These are phyloP conservation scores for Mycena capillaripes DNA, from an alignment of 768 basidiomycete genomes.

Conservation along the genomic window DNA sequence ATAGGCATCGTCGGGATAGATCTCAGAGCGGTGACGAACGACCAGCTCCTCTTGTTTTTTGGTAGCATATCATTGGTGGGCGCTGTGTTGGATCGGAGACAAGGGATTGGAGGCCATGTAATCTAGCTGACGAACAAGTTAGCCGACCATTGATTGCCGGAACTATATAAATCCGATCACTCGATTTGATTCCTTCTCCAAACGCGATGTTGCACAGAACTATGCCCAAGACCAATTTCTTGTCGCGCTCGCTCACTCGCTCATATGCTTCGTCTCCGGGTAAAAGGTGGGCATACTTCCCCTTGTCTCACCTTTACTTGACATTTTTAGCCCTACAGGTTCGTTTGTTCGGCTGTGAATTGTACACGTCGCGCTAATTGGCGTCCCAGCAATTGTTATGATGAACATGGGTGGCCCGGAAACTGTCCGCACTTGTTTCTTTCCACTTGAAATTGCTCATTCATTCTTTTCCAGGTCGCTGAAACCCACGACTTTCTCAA, in stretches of 20 bases:
- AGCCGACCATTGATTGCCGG: slow-evolving; percentile 7
- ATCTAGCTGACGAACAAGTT: not conserved
- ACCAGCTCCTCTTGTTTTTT: not conserved
- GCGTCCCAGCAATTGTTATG: slow-evolving; percentile 84
- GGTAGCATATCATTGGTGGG: too few relatives aligned
- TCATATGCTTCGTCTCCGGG: slow-evolving; percentile 59
- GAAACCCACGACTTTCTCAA: slow-evolving; percentile 95
- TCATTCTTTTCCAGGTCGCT: slow-evolving; percentile 69
- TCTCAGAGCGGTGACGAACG: not conserved
- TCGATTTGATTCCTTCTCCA: too few relatives aligned
- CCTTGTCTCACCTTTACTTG: slow-evolving; percentile 35
- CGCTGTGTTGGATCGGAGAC: too few relatives aligned
- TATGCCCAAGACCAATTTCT: slow-evolving; percentile 30
- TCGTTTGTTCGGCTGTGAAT: slow-evolving; percentile 14
- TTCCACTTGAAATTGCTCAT: slow-evolving; percentile 20
- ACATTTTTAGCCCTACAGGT: slow-evolving; percentile 73
- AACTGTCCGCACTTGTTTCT: slow-evolving; percentile 66
- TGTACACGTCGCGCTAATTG: slow-evolving; percentile 29
- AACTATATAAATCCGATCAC: not conserved
- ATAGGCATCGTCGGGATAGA: too few relatives aligned
- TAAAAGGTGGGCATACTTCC: slow-evolving; percentile 56
- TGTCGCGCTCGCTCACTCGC: slow-evolving; percentile 51
- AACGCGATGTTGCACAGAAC: slow-evolving; percentile 35
- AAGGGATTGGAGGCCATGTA: not conserved
- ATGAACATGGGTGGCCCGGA: slow-evolving; percentile 99